Evolutionary conservation across 1,284 basidiomycete genomes (phyloP).

Genomic region (Cutaneotrichosporon arboriforme): DNA sequence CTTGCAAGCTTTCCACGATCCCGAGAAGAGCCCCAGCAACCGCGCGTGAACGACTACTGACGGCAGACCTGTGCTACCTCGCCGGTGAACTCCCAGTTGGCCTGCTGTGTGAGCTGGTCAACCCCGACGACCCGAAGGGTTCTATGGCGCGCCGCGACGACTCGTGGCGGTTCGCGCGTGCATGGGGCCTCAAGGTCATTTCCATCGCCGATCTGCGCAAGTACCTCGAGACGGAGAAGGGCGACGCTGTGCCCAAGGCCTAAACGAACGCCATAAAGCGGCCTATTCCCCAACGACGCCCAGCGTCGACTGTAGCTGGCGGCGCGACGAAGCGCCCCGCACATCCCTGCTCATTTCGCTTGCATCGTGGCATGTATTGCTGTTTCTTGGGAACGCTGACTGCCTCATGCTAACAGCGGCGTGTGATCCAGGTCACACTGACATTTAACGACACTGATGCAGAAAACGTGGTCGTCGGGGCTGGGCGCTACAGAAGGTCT

Average conservation of each 20-base stretch:
- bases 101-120: constrained; percentile 90
- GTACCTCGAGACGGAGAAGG: constrained; percentile 32
- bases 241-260: constrained; percentile 10
- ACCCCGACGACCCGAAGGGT: constrained; percentile 76
- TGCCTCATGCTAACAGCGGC: too few relatives aligned
- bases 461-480: too few relatives aligned
- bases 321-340: too few relatives aligned
- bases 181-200: constrained; percentile 87
- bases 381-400: too few relatives aligned
- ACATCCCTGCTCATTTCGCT: too few relatives aligned
- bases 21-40: too few relatives aligned
- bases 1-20: too few relatives aligned
- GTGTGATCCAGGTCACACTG: too few relatives aligned
- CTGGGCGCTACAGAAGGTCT: too few relatives aligned
- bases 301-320: too few relatives aligned
- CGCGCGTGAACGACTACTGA: neutral
- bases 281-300: neutral
- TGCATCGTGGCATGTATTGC: too few relatives aligned
- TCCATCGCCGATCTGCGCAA: constrained; percentile 67
- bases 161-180: constrained; percentile 84
- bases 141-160: constrained; percentile 96
- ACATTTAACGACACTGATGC: too few relatives aligned
- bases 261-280: neutral
- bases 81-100: constrained; percentile 73
- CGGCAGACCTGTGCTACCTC: constrained; percentile 71